Conservation (phyloP, 805 yeast species). For the Candida ponderosae region DNA sequence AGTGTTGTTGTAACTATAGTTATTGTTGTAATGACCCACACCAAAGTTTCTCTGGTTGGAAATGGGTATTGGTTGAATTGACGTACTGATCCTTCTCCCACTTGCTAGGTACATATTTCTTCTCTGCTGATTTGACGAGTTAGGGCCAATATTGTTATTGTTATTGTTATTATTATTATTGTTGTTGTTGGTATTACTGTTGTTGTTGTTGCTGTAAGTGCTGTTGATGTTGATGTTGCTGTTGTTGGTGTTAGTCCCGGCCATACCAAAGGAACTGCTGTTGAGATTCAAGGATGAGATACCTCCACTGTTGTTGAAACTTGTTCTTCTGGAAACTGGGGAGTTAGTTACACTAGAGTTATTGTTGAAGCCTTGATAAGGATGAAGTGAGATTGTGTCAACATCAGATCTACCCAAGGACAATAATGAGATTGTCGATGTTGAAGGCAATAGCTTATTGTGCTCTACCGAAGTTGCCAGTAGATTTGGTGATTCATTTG, state of each 20-base stretch:
- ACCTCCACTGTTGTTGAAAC: slow-evolving; percentile 9
- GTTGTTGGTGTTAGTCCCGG: slow-evolving; percentile 15
- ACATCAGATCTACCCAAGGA: slow-evolving; percentile 9
- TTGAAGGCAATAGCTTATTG: slow-evolving; percentile 9
- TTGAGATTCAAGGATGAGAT: slow-evolving; percentile 3
- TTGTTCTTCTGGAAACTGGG: slow-evolving; percentile 9
- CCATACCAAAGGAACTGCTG: neutral
- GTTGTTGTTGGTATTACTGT: slow-evolving; percentile 2
- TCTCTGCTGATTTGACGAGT: neutral
- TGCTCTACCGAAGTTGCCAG: slow-evolving; percentile 16
- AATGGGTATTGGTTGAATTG: slow-evolving; percentile 5
- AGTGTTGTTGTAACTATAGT: too few relatives aligned
- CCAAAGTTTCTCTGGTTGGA: too few relatives aligned
- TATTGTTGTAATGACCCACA: too few relatives aligned
- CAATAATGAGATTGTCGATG: slow-evolving; percentile 16
- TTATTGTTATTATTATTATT: too few relatives aligned
- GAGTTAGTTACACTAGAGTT: neutral
- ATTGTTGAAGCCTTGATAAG: too few relatives aligned
- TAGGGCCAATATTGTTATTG: too few relatives aligned
- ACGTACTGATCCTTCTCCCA: neutral
- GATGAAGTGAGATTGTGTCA: too few relatives aligned
- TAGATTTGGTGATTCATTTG: slow-evolving; percentile 14
- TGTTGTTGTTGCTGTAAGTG: slow-evolving; percentile 2
- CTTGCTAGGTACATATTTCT: neutral
- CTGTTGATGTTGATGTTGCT: slow-evolving; percentile 10